These are phyloP conservation scores for Triadica sebifera DNA, from an alignment of 345 rosid species.

Conservation along the genomic window DNA sequence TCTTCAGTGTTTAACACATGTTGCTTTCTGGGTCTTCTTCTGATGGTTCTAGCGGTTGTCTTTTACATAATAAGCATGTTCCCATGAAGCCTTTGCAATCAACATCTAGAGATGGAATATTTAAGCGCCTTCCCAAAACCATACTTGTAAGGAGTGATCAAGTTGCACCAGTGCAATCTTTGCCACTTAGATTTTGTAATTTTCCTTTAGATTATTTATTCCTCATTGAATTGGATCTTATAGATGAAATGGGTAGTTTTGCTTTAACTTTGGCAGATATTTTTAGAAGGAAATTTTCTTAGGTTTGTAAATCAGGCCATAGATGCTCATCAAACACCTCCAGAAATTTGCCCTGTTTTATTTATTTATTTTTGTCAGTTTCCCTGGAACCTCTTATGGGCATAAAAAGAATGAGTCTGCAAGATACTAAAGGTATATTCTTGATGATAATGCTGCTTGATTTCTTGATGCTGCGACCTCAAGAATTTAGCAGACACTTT, in stretches of 20 bases:
- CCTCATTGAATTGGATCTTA: not conserved
- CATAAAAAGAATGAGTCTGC: not conserved
- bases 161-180: not conserved
- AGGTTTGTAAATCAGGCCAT: not conserved
- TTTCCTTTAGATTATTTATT: not conserved
- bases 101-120: conserved; percentile 8
- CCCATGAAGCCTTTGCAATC: not conserved
- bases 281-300: not conserved
- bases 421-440: not conserved
- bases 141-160: not conserved
- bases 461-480: not conserved
- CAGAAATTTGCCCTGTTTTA: not conserved
- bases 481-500: not conserved
- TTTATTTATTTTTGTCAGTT: not conserved
- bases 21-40: not conserved
- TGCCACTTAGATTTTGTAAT: conserved; percentile 1
- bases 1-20: not conserved
- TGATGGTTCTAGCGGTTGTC: not conserved
- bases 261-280: not conserved
- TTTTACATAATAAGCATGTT: not conserved
- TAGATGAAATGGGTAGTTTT: not conserved
- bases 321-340: not conserved
- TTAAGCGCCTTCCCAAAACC: conserved; percentile 1
- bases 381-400: not conserved
- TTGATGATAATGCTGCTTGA: not conserved